A percentile compares a stretch with the other conserved stretches of the same genome.
Evolutionary conservation across 139 green algal species (phyloP).

Genomic region (Tetradesmus lagerheimii): DNA sequence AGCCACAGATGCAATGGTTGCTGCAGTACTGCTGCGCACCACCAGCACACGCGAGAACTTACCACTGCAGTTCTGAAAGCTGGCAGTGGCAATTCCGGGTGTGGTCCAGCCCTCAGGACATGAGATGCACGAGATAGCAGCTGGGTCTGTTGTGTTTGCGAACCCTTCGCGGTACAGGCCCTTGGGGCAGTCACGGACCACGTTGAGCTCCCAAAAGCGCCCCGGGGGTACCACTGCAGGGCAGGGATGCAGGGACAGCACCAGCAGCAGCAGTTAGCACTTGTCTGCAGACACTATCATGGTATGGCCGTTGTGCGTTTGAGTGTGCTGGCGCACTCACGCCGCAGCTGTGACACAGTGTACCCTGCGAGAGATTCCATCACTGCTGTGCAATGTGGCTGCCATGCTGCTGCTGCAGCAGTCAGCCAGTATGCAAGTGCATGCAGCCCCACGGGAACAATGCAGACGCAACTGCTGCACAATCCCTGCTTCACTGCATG

Average conservation of each 20-base stretch:
- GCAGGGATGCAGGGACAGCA: not conserved
- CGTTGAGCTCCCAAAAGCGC: slow-evolving; percentile 11
- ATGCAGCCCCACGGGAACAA: no score
- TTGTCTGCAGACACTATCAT: no score
- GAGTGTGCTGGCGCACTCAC: no score
- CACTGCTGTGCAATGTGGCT: no score
- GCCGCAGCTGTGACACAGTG: no score
- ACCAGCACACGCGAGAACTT: not conserved
- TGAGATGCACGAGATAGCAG: not conserved
- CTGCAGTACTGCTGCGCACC: not conserved
- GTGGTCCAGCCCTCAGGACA: slow-evolving; percentile 15
- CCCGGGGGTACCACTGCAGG: not conserved
- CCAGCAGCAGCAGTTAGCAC: not conserved
- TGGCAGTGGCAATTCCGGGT: not conserved
- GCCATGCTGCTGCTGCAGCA: no score
- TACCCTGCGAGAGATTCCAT: no score
- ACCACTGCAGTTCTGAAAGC: not conserved
- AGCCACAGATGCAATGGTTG: no score
- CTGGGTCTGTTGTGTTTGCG: not conserved
- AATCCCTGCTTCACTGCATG: no score
- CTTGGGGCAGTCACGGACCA: not conserved
- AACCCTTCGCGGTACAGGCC: not conserved
- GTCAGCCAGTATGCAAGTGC: no score
- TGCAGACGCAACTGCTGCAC: not conserved
- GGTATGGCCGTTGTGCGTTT: no score